phyloP scores from a whole-genome alignment of 352 stramenopile species.

The Globisporangium sylvaticum region DNA sequence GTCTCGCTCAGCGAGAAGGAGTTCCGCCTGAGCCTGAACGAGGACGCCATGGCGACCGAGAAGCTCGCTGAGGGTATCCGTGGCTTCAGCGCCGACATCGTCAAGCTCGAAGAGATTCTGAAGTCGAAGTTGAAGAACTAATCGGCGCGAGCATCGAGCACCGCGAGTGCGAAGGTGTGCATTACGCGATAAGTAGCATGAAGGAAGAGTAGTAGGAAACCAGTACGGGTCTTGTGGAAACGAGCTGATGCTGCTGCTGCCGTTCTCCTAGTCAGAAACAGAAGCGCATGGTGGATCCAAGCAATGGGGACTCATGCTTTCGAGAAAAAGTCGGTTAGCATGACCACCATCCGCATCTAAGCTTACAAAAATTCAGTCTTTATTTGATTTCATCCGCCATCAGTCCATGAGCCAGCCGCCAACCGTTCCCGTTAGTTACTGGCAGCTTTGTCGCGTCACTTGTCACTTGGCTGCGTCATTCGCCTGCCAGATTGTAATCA shows the following conservation, averaged over 20 bases:
- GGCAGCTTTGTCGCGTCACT: neutral
- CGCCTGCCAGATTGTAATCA: neutral
- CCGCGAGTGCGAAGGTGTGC: slow-evolving; percentile 8
- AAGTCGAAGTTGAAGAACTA: slow-evolving; percentile 91
- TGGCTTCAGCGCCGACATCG: slow-evolving; percentile 95
- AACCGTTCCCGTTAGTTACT: neutral
- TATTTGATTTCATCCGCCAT: slow-evolving; percentile 5
- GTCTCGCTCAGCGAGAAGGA: slow-evolving; percentile 90
- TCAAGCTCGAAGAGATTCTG: slow-evolving; percentile 98
- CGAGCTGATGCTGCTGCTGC: neutral
- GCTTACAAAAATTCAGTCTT: slow-evolving; percentile 11
- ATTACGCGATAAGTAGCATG: slow-evolving; percentile 12
- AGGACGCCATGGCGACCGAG: slow-evolving; percentile 96
- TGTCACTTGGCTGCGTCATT: neutral
- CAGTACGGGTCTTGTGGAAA: neutral
- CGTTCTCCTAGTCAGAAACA: neutral
- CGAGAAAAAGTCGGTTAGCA: neutral
- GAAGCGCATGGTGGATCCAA: neutral
- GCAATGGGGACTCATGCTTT: neutral
- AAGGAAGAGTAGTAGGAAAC: slow-evolving; percentile 1
- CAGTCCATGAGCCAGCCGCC: neutral
- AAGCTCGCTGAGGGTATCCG: slow-evolving; percentile 98
- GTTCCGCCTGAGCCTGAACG: slow-evolving; percentile 98
- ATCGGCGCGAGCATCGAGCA: slow-evolving; percentile 15
- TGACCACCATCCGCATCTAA: slow-evolving; percentile 4